Base-by-base conservation (phyloP, 768 basidiomycete genomes). In the Phaeolepiota aurea region DNA sequence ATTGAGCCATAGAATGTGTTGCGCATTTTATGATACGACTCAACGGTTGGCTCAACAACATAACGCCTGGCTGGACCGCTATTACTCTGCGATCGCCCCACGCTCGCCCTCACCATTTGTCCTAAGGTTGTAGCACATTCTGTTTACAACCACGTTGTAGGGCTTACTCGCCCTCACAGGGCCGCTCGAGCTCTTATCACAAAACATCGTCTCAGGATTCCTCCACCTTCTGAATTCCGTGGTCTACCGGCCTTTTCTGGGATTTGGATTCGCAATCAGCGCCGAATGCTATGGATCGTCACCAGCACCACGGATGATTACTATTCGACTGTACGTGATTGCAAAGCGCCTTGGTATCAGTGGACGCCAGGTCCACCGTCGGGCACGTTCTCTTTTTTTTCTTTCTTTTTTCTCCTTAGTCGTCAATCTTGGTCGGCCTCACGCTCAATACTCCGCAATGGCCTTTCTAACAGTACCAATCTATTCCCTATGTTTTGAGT, bases 211-310 rank as follows among this genome's bases (percentile, higher is more conserved):
- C 20, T 70, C 86, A 0, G 87, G 90, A n/a, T 81, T 86, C 9
- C 87, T 91, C 21, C 72, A 87, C 28, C 67, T 91, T 12, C 85
- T 84, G 48, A 91, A 85, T 51, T 74, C 85, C 18, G 68, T 86
- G 39, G 71, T 85, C 42, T 92, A 91, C 53, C 79, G 83, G n/a
- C 65, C 82, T 13, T 82, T 81, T 56, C 66, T 84, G 5, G 82
- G 83, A 0, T 87, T 92, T 54, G 89, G 90, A 3, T 75, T 90
- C 7, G 76, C 86, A 0, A 86, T 91, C 34, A 87, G 89, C 3
- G 79, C 77, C 0, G 69, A 84, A 45, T 54, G 84, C 2, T 92
- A 77, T 51, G 61, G 37, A 71, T 67, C 40, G 69, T 87, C 23
- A 72, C 79, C 0, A 62, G 66, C 5, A 62, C 70, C 10, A 70